Evolutionary conservation across 2,329 filamentous ascomycete species (phyloP), one percentile per base, ranked within the genome.

Genomic region (Fusarium abutilonis): DNA sequence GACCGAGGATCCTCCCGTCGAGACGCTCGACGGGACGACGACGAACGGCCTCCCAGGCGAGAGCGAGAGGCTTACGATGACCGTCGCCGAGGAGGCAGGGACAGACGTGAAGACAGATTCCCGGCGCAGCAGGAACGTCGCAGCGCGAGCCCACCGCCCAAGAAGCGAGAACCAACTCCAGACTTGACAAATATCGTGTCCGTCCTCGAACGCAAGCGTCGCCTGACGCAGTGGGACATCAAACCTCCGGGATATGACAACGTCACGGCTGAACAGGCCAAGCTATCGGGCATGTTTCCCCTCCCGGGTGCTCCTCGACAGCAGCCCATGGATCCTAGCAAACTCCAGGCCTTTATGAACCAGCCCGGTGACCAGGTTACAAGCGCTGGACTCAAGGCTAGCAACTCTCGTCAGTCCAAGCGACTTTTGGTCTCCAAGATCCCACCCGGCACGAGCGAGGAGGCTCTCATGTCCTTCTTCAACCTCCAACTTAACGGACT

Each of bases 161-260:
- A 96, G 82, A 95, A 94, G 80, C 90, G 92, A 76, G 95, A 99
- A 77, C 92, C 95, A 8, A 99, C 95, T 1, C 96, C 95, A 32
- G 96, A 99, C 76, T 82, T 99, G 73, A 96, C 93, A 58, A 88
- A 96, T 71, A 81, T 96, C 57, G 82, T 90, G n/a, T 86, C 92
- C 4, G 83, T 99, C 56, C 81, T 93, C 63, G 89, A 94, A 72
- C 89, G 94, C 70, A 95, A 93, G 82, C 89, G 96, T 69, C 90
- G 95, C 57, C 81, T 99, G 82, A 98, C 93, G 32, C 96, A 99
- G 77, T 99, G 95, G 95, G 96, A 99, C 76, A 97, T 99, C 77
- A 99, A 99, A 80, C 95, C 95, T 6, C 92, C 93, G 14, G 94
- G 95, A 40, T 99, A 99, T 73, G 96, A 99, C 74, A 96, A 95